Base-by-base conservation (phyloP, 2,329 filamentous ascomycete species). In the Aspergillus piperis region DNA sequence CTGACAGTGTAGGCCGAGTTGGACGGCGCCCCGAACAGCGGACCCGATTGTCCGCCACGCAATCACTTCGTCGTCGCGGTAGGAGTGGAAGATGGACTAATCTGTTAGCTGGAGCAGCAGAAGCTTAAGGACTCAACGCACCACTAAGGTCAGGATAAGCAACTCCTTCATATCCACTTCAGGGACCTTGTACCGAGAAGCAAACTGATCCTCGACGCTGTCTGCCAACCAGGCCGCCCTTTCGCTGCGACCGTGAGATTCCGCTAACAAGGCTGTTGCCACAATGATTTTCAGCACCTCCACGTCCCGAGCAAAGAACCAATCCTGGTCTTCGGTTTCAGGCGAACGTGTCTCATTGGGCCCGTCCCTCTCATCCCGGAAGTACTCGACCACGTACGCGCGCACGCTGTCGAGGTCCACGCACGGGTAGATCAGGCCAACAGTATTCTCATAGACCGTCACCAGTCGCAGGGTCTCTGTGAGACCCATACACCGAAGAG, bases 351-450 rank as follows among this genome's bases (percentile, higher is more conserved):
- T 8, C 10, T 15, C 25, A 11, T 30, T 50, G 7, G 8, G 47
- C 0, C 27, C 47, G 10, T 50, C n/a, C 2, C 27, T 51, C 2
- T 48, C 63, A 47, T 64, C 36, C 7, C 64, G 62, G 61, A 66
- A 71, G 39, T 64, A 71, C 21, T 70, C 69, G 15, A 64, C 62
- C 15, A 70, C 70, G 54, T 73, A 74, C 15, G 81, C 79, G 41
- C 91, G 86, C 53, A 95, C 80, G 57, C 82, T 81, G 27, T 90
- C 85, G 32, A 95, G 87, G 66, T 90, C 85, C 41, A 96, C 75
- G 15, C 96, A 87, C 0, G 92, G 92, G 71, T 96, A 96, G 90
- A 96, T 95, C 66, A 93, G 84, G 36, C 91, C 91, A 68, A 95
- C 88, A 69, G 96, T 91, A 66, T 96, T 91, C 63, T 96, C 90